Base-by-base conservation (phyloP, 2,329 filamentous ascomycete genomes). In the Cadophora luteo-olivacea region DNA sequence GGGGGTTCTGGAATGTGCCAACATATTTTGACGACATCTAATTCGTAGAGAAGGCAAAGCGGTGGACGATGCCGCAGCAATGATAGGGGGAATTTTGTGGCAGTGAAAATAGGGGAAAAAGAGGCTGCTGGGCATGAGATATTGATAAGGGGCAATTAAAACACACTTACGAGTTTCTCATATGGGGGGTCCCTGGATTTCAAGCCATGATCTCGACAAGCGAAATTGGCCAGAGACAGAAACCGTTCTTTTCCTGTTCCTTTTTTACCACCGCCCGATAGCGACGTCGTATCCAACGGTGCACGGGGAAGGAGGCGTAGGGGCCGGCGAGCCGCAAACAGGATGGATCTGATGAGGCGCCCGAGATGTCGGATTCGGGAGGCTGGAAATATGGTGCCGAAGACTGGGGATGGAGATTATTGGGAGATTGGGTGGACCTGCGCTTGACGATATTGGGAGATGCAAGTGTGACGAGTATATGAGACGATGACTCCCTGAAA, bases 1-100 rank as follows among this genome's bases (percentile, higher is more conserved):
- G 69, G 65, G 67, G 51, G 22, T 71, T 70, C 68, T 73, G 68
- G 72, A 70, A 71, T 64, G 70, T 67, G 52, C 72, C 36, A 66
- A 8, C 61, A 36, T 4, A 14, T 38, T 38, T 9, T 38, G 36
- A 38, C 36, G 36, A 38, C 49, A 4, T 52, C 7, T 70, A 55
- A 67, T 65, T 70, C 32, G 68, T 22, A n/a, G 22, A 55, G 22
- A 25, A 29, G 16, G 32, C 41, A 67, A 68, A 51, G 68, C 68
- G 68, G 68, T 70, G 68, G 48, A 8, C 45, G 29, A 49, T 24
- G 58, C n/a, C 16, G 36, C 36, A 45, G 38, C 51, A 48, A 1
- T 32, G 54, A 41, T 58, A 60, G 62, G 68, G 48, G 55, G 32
- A 45, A n/a, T 7, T n/a, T 25, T 33, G 61, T 58, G 67, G 51